Base-by-base conservation (phyloP, 78 protist genomes). In the Dictyostelium capitatum region DNA sequence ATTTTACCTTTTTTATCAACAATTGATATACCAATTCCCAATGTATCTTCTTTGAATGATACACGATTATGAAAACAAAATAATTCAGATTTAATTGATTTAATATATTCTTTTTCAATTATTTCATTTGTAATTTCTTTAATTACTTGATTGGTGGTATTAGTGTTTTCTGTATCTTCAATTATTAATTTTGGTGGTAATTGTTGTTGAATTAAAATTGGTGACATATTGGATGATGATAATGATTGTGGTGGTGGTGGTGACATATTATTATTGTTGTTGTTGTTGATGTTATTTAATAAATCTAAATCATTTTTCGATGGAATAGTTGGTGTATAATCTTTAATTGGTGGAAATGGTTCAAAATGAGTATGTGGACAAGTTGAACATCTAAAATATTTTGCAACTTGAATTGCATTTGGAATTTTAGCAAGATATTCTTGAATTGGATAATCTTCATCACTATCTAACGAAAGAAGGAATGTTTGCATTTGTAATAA, bases 401-500 rank as follows among this genome's bases (percentile, higher is more conserved):
- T 72, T n/a, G 80, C 41, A 11, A 25, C 15, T 23, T 20, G 67
- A 23, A 93, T 93, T 12, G 91, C 96, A 15, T 80, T 65, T 32
- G 96, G 96, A 28, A 93, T 93, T 75, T 80, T 85, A 12, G 64
- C 28, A 7, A 93, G 82, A 28, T 70, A 80, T 7, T 46, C 90
- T 51, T 93, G 70, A 46, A 93, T 41, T 57, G 83, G 84, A 23
- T 32, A 23, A 56, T 77, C 67, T 12, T 93, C 96, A 8, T 77
- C 85, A 25, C 65, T 77, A 28, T 93, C 96, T 2, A 93, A 30
- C 23, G 90, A 17, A 6, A 83, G 56, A 6, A 93, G 37, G 28
- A 93, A 93, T n/a, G 83, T 78, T 67, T 93, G 96, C 50, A 93
- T 75, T 41, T 93, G 96, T 12, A 93, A 56, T 15, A 93, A 47